These are phyloP conservation scores for Neocallimastix lanati DNA, from an alignment of 192 early-diverging fungal genomes.

Conservation along the genomic window DNA sequence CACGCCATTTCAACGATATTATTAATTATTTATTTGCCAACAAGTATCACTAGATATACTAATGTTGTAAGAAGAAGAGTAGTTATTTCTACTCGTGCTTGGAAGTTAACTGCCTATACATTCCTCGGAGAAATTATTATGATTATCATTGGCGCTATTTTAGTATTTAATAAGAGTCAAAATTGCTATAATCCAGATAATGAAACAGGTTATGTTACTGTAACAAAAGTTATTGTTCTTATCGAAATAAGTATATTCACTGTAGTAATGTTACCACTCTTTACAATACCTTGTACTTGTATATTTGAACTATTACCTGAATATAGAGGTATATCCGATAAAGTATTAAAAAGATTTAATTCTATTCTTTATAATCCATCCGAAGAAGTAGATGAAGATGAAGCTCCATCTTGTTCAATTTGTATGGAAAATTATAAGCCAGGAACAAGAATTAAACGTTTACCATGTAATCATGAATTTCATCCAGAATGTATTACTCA, in stretches of 20 bases:
- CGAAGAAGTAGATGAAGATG: background rate
- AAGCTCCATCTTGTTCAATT: background rate
- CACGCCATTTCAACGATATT: background rate
- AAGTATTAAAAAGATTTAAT: background rate
- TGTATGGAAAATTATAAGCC: background rate
- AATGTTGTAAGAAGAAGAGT: background rate
- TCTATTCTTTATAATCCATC: background rate
- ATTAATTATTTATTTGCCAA: background rate
- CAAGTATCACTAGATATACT: background rate
- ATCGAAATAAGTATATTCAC: background rate
- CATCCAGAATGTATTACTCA: constrained; percentile 10
- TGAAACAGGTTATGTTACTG: background rate
- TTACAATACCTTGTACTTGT: background rate
- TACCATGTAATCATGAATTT: constrained; percentile 14
- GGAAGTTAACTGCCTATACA: background rate
- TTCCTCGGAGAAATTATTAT: background rate
- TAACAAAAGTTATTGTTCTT: background rate
- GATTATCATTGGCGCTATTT: background rate
- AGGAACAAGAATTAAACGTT: background rate
- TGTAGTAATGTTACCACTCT: background rate
- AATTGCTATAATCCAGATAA: background rate
- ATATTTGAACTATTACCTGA: background rate
- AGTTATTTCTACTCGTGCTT: background rate
- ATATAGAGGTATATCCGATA: background rate
- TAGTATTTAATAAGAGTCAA: background rate